These are phyloP conservation scores for Ascoidea asiatica DNA, from an alignment of 805 yeast species.

Conservation along the genomic window DNA sequence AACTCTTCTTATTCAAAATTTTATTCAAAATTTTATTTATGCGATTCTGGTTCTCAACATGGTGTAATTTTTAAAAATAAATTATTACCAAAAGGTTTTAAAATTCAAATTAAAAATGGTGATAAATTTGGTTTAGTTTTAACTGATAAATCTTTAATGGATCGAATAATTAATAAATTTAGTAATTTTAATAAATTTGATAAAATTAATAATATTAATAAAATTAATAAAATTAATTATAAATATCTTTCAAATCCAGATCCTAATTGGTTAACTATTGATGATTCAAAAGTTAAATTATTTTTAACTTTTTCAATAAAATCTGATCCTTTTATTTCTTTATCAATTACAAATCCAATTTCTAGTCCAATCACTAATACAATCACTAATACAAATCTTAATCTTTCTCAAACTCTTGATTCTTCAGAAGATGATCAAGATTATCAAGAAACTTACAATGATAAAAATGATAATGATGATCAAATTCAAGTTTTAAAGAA, in stretches of 20 bases:
- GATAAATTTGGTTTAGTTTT: conserved; percentile 7
- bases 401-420: too few species aligned
- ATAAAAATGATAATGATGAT: background rate
- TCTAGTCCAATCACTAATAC: background rate
- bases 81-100: conserved; percentile 6
- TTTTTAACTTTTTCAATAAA: background rate
- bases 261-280: background rate
- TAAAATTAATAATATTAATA: background rate
- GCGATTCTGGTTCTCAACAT: conserved; percentile 11
- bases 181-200: too few species aligned
- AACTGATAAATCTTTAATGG: conserved; percentile 1
- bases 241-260: background rate
- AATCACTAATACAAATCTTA: too few species aligned
- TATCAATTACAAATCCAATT: too few species aligned
- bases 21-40: conserved; percentile 1
- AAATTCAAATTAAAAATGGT: conserved; percentile 2
- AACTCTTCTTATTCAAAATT: background rate
- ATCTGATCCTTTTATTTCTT: background rate
- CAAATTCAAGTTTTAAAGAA: background rate
- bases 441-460: background rate
- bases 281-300: background rate
- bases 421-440: too few species aligned
- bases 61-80: conserved; percentile 8
- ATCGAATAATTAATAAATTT: background rate
- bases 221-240: background rate